Base-by-base conservation (phyloP, 192 early-diverging fungal species). In the Gonapodya prolifera region DNA sequence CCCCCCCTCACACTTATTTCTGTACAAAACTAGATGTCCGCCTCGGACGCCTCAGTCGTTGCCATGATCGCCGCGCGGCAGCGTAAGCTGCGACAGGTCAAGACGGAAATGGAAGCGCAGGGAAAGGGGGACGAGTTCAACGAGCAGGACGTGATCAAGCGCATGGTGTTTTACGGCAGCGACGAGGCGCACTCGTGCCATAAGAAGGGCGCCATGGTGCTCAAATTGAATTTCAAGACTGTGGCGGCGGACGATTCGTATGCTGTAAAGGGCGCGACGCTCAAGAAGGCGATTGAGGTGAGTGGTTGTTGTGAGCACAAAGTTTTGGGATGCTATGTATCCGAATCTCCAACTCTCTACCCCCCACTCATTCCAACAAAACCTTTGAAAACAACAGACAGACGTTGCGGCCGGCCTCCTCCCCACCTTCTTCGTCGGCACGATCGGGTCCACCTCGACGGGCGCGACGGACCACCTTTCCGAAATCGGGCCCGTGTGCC, bases 391-490 rank as follows among this genome's bases (percentile, higher is more conserved):
- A n/a, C n/a, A 29, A 30, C 71, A 73, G 34, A 77, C 80, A 30
- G 90, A 91, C 77, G 79, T 80, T 30, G 70, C 70, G 0, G 79
- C 79, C 28, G 89, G 88, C 1, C 81, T 90, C n/a, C 79, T 90
- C 69, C 90, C 90, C 0, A 90, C 88, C 80, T 91, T 86, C 80
- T 81, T 90, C 8, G 84, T 82, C 28, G 90, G 83, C 35, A 90
- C 89, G 0, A 86, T 91, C 79, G 90, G 90, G 29, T 89, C 89
- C 0, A 91, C 90, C 29, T 85, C 85, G 75, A 84, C 83, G 0
- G 81, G 84, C 8, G 83, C 88, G 8, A 81, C 86, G 2, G 90
- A 91, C 76, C 83, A 88, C 61, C 61, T 91, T 31, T 75, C 70
- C 0, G 90, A 85, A 28, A 86, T 91, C 31, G 87, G 81, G 1